Evolutionary conservation across 2,329 filamentous ascomycete genomes (phyloP).

Genomic region (Lanzia echinophila): DNA sequence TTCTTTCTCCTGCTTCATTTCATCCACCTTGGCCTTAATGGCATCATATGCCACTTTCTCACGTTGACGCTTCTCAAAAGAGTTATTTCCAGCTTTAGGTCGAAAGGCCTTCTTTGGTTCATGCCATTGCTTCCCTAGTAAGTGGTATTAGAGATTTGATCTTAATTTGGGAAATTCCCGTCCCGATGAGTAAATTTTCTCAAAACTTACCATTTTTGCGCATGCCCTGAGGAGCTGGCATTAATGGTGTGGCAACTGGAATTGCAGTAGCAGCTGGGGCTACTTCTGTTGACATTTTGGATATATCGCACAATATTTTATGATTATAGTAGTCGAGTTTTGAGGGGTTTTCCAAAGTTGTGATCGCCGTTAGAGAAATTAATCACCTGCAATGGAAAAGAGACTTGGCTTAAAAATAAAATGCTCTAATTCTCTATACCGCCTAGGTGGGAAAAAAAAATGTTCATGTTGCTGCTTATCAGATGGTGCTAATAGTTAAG

Average conservation of each 20-base stretch:
- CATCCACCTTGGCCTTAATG: conserved; percentile 89
- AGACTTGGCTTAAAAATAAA: background rate
- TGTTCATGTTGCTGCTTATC: background rate
- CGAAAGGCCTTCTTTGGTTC: conserved; percentile 76
- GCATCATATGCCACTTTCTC: conserved; percentile 59
- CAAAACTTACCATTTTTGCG: conserved; percentile 67
- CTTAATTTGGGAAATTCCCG: background rate
- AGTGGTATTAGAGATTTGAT: conserved; percentile 14
- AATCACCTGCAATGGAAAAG: background rate
- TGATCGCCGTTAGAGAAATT: background rate
- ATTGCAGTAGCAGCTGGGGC: conserved; percentile 7
- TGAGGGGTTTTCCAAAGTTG: background rate
- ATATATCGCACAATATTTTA: background rate
- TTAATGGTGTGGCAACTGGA: background rate
- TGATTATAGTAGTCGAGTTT: background rate
- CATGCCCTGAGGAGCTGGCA: conserved; percentile 45
- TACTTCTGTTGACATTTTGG: conserved; percentile 23
- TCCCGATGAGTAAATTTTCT: background rate
- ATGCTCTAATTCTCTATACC: background rate
- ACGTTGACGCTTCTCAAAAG: conserved; percentile 73
- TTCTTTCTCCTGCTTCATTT: conserved; percentile 94
- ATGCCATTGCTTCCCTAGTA: conserved; percentile 90
- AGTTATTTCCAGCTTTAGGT: conserved; percentile 67
- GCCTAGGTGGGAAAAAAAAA: background rate
- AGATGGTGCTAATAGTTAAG: background rate